Evolutionary conservation across 306 rosid species (phyloP).

Genomic region (Malus sieversii): DNA sequence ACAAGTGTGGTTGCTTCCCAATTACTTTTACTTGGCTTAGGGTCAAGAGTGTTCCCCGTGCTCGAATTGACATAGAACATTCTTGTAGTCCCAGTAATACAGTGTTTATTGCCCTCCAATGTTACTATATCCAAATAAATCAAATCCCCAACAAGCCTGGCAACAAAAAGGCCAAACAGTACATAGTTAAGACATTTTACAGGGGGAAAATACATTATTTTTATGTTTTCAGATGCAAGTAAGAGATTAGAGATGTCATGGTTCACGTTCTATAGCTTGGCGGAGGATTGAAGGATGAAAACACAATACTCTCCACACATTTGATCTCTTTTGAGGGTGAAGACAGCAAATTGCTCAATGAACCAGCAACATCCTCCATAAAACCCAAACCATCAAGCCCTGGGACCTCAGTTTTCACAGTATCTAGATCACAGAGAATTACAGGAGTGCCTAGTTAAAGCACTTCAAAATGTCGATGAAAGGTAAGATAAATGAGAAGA

Average conservation of each 20-base stretch:
- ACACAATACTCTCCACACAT: conserved; percentile 82
- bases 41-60: conserved; percentile 58
- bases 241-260: neutral
- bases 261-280: conserved; percentile 87
- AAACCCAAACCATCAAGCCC: conserved; percentile 90
- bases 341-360: conserved; percentile 66
- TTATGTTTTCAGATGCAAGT: neutral
- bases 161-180: conserved; percentile 20
- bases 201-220: neutral
- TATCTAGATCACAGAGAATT: conserved; percentile 36
- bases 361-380: conserved; percentile 93
- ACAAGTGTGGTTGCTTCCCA: conserved; percentile 84
- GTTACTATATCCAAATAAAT: conserved; percentile 89
- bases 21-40: conserved; percentile 60
- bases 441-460: conserved; percentile 20
- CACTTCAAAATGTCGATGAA: neutral
- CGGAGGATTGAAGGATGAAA: conserved; percentile 96
- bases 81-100: conserved; percentile 82
- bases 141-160: conserved; percentile 94
- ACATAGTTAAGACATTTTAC: neutral
- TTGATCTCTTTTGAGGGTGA: conserved; percentile 66
- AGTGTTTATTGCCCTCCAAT: conserved; percentile 73
- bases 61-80: conserved; percentile 84
- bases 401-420: conserved; percentile 55
- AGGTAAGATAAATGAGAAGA: conserved; percentile 5